Evolutionary conservation across 805 yeast genomes (phyloP).

Genomic region (Teunomyces kruisii): DNA sequence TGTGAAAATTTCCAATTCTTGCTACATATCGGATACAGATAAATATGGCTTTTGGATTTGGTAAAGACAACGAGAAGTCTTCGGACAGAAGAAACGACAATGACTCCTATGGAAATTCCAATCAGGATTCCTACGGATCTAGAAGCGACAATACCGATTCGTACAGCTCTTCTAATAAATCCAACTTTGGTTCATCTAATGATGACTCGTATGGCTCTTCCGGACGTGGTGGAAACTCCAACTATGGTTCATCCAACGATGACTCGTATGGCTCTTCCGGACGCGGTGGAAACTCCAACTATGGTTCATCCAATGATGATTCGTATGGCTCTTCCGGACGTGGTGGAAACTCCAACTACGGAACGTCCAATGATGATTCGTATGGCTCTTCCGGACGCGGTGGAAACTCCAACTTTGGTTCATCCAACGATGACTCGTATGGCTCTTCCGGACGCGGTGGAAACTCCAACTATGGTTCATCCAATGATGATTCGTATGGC

Average conservation of each 20-base stretch:
- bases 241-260: constrained; percentile 22
- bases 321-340: constrained; percentile 19
- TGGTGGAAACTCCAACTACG: not conserved
- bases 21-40: not conserved
- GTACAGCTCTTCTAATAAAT: constrained; percentile 19
- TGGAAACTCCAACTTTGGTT: constrained; percentile 22
- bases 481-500: constrained; percentile 11
- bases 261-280: constrained; percentile 18
- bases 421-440: constrained; percentile 22
- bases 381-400: constrained; percentile 16
- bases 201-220: constrained; percentile 10
- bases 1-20: too few relatives aligned
- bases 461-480: constrained; percentile 15
- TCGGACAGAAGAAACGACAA: constrained; percentile 9
- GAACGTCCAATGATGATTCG: constrained; percentile 15
- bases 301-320: constrained; percentile 17
- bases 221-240: too few relatives aligned
- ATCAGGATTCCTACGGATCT: constrained; percentile 23
- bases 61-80: constrained; percentile 20
- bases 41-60: constrained; percentile 36
- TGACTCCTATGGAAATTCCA: constrained; percentile 17
- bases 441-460: constrained; percentile 20
- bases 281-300: constrained; percentile 17
- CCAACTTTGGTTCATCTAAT: constrained; percentile 17
- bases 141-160: constrained; percentile 15